A percentile compares a stretch with the other conserved stretches of the same genome.
phyloP scores from a whole-genome alignment of 495 filamentous ascomycete species.

The Penicillium lividum region DNA sequence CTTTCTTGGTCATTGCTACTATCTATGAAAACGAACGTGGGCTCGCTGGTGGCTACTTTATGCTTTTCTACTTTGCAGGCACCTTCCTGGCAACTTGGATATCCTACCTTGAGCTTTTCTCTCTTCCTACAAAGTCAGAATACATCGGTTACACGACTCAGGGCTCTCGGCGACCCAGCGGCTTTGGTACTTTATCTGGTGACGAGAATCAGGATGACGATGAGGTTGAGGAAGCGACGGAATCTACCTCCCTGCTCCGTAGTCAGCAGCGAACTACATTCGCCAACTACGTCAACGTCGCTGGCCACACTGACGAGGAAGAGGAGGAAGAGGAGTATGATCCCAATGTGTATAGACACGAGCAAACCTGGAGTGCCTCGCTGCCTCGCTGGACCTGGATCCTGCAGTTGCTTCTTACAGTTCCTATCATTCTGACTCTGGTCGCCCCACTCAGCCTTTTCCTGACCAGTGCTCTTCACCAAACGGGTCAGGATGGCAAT shows the following conservation, averaged over 20 bases:
- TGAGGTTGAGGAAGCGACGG: conserved; percentile 59
- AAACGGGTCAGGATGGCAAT: conserved; percentile 80
- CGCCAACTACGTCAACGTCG: conserved; percentile 61
- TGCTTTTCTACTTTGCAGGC: conserved; percentile 76
- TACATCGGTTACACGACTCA: conserved; percentile 49
- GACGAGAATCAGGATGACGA: conserved; percentile 44
- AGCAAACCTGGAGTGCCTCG: conserved; percentile 81
- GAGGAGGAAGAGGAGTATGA: conserved; percentile 38
- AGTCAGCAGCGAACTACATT: conserved; percentile 66
- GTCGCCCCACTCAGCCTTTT: conserved; percentile 73
- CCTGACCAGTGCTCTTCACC: conserved; percentile 67
- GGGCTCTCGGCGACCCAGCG: conserved; percentile 44
- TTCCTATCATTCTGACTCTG: conserved; percentile 74
- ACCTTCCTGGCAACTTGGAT: conserved; percentile 74
- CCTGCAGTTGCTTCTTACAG: conserved; percentile 77
- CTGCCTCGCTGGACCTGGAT: conserved; percentile 85
- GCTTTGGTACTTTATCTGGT: conserved; percentile 30
- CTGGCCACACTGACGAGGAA: conserved; percentile 31
- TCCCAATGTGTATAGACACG: conserved; percentile 63
- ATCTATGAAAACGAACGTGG: conserved; percentile 69
- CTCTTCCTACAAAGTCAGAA: conserved; percentile 67
- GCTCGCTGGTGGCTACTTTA: conserved; percentile 77
- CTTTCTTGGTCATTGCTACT: conserved; percentile 69
- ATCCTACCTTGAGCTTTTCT: conserved; percentile 75
- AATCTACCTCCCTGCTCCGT: conserved; percentile 78